Percentiles rank a stretch among this genome's conserved stretches.
These are phyloP conservation scores for Colletotrichum cuscutae DNA, from an alignment of 2,329 filamentous ascomycete species.

Conservation along the genomic window DNA sequence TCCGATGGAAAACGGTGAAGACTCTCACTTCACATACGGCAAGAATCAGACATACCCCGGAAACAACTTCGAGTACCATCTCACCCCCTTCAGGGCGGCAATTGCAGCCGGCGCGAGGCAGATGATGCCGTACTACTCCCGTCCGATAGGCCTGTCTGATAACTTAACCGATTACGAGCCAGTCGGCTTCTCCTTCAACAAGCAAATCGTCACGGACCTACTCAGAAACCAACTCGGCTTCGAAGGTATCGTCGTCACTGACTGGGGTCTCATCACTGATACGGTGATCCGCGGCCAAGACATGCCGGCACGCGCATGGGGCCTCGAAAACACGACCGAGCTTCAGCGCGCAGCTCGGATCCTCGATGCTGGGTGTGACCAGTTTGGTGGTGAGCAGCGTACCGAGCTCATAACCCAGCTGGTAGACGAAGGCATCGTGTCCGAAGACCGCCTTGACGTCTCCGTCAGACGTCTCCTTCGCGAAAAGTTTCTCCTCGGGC, in stretches of 20 bases:
- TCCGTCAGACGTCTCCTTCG: constrained; percentile 57
- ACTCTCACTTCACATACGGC: constrained; percentile 63
- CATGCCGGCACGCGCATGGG: constrained; percentile 61
- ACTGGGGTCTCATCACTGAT: constrained; percentile 64
- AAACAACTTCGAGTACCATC: constrained; percentile 59
- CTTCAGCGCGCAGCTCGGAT: constrained; percentile 54
- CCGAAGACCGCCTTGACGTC: constrained; percentile 55
- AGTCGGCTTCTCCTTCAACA: constrained; percentile 63
- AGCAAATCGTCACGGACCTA: constrained; percentile 59
- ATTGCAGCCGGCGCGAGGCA: constrained; percentile 60
- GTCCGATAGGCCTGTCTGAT: constrained; percentile 50
- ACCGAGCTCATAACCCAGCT: constrained; percentile 60
- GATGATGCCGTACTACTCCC: constrained; percentile 64
- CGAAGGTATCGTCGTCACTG: constrained; percentile 60
- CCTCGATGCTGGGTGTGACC: constrained; percentile 61
- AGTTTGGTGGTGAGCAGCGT: constrained; percentile 60
- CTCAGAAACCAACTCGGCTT: constrained; percentile 59
- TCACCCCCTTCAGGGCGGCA: constrained; percentile 61
- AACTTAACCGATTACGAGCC: constrained; percentile 52
- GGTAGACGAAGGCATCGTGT: constrained; percentile 51
- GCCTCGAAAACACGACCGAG: constrained; percentile 55
- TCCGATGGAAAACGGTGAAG: constrained; percentile 58
- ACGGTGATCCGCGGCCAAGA: constrained; percentile 51
- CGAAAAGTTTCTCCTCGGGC: constrained; percentile 62
- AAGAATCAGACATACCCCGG: constrained; percentile 63